Conservation (phyloP, 1,139 yeast species). For the Kodamaea alishanica region DNA sequence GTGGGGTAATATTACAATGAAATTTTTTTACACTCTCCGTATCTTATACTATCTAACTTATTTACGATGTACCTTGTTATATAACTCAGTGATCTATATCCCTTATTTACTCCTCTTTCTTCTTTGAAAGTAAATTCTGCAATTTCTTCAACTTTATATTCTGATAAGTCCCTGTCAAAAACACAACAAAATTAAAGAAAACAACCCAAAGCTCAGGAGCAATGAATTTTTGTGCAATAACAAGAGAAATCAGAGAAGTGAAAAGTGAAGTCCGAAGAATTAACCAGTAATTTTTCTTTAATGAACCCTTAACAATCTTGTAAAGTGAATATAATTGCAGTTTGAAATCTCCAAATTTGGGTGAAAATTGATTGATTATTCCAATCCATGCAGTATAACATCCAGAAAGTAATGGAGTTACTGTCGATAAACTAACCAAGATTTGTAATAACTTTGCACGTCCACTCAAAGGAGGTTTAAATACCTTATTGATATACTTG, state of each 20-base stretch:
- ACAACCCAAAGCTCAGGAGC: slow-evolving; percentile 82
- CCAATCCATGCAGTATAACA: slow-evolving; percentile 57
- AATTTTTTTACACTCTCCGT: slow-evolving; percentile 4
- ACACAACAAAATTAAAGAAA: slow-evolving; percentile 71
- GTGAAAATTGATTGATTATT: slow-evolving; percentile 35
- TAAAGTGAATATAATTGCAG: slow-evolving; percentile 21
- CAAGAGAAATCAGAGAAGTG: slow-evolving; percentile 59
- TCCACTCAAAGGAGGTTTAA: slow-evolving; percentile 37
- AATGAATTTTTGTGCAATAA: slow-evolving; percentile 71
- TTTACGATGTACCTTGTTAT: slow-evolving; percentile 3
- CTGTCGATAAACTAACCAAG: slow-evolving; percentile 54
- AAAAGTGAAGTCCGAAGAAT: slow-evolving; percentile 65
- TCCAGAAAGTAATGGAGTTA: slow-evolving; percentile 61
- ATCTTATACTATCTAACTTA: neutral
- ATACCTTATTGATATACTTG: slow-evolving; percentile 41
- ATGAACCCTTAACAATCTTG: slow-evolving; percentile 29
- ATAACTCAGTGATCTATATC: neutral
- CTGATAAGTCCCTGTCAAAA: slow-evolving; percentile 73
- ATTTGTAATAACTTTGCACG: slow-evolving; percentile 52
- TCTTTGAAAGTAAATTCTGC: slow-evolving; percentile 18
- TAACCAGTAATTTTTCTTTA: slow-evolving; percentile 49
- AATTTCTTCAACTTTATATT: slow-evolving; percentile 60
- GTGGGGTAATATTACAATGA: neutral
- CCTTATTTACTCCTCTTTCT: slow-evolving; percentile 5
- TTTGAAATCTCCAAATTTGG: slow-evolving; percentile 10